Base-by-base conservation (phyloP, 2,329 filamentous ascomycete species). In the Colletotrichum navitas region DNA sequence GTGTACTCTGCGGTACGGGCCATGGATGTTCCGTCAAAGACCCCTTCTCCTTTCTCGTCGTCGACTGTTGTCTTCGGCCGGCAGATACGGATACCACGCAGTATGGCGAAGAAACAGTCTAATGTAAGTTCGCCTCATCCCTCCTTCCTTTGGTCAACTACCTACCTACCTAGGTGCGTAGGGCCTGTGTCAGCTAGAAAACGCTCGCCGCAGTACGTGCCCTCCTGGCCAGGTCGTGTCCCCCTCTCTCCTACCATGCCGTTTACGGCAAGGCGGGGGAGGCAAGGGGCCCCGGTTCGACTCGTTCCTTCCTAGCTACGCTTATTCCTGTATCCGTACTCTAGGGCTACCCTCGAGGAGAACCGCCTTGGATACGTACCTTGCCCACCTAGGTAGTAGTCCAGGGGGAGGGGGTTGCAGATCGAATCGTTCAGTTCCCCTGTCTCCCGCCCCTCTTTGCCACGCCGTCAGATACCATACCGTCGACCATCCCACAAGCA, bases 241-340 rank as follows among this genome's bases (percentile, higher is more conserved):
- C n/a, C 43, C 16, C 34, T 24, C 32, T 14, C 41, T 14, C 45
- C 26, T 16, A 5, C 45, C 18, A 39, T 26, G 41, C 24, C 18
- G 7, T 11, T 59, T 63, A 18, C 1, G 39, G 65, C 18, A 59
- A 60, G 21, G 59, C 45, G 52, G 39, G 39, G 26, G 29, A 59
- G 58, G 59, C 45, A 68, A 59, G 65, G 59, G 68, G 52, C 26
- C 32, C 36, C 32, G 36, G 52, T 51, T 49, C 36, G 52, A 39
- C 41, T 52, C 29, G 65, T 68, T 64, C 63, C 59, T 55, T 60
- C 45, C 58, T 12, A 36, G 29, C 3, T 68, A 54, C 65, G 58
- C 68, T 68, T 63, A 68, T 71, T 68, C 24, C 68, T 68, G 54
- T 63, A n/a, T n/a, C n/a, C n/a, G n/a, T n/a, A 63, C n/a, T 63